A percentile compares a stretch with the other conserved stretches of the same genome.
Evolutionary conservation across 2,329 filamentous ascomycete genomes (phyloP).

Genomic region (Ceratocystiopsis sp.): DNA sequence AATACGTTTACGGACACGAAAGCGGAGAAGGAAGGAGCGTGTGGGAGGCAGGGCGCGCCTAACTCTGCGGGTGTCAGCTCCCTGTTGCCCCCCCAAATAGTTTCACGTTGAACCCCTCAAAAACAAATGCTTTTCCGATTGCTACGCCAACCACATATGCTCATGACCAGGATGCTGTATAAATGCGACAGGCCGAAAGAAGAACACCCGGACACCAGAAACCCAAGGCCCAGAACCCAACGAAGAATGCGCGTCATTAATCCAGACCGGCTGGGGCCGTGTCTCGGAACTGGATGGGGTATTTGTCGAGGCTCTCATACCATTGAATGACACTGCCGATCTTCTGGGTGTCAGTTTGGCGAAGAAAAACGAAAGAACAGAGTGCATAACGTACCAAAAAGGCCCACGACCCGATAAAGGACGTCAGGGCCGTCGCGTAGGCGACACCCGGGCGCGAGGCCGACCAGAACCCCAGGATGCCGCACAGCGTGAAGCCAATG

Average conservation of each 20-base stretch:
- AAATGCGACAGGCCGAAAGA: too few species aligned
- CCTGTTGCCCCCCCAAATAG: too few species aligned
- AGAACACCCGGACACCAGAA: neutral
- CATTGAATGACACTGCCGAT: constrained; percentile 17
- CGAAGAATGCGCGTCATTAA: too few species aligned
- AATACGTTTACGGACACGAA: too few species aligned
- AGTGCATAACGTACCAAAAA: constrained; percentile 21
- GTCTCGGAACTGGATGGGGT: constrained; percentile 12
- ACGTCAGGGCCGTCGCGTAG: constrained; percentile 31
- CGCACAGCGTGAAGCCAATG: constrained; percentile 44
- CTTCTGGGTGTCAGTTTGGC: constrained; percentile 7
- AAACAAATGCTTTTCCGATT: too few species aligned
- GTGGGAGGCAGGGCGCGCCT: too few species aligned
- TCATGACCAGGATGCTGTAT: too few species aligned
- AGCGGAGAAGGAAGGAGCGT: too few species aligned
- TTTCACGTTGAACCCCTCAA: too few species aligned
- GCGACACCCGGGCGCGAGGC: constrained; percentile 20
- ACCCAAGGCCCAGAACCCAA: neutral
- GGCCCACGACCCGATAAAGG: constrained; percentile 31
- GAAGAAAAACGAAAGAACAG: neutral
- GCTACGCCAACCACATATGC: too few species aligned
- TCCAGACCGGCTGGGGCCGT: neutral
- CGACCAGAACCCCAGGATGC: constrained; percentile 34
- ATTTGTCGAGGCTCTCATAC: constrained; percentile 18
- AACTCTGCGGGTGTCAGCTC: too few species aligned